phyloP scores from a whole-genome alignment of 495 filamentous ascomycete species.

The Cetradonia linearis region DNA sequence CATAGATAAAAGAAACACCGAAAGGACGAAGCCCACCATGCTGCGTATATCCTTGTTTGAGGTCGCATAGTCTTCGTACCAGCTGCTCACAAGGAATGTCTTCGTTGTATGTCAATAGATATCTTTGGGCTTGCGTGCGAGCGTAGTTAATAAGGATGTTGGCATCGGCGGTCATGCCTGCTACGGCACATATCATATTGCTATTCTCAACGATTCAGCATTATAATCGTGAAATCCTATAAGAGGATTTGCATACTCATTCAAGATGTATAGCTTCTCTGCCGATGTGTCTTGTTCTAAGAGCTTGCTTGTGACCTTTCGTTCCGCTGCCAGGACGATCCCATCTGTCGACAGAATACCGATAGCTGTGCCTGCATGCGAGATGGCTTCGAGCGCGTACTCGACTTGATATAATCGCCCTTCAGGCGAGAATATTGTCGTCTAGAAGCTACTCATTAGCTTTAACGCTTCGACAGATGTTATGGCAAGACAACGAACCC shows the following conservation, averaged over 20 bases:
- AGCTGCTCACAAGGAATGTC: conserved; percentile 99
- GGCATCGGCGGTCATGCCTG: conserved; percentile 97
- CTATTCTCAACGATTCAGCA: conserved; percentile 35
- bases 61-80: conserved; percentile 88
- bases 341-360: conserved; percentile 96
- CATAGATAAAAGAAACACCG: conserved; percentile 99
- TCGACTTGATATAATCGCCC: conserved; percentile 98
- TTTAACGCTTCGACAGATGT: conserved; percentile 18
- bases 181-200: conserved; percentile 99
- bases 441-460: conserved; percentile 53
- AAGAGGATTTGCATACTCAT: conserved; percentile 59
- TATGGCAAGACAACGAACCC: conserved; percentile 47
- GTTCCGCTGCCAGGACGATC: conserved; percentile 96
- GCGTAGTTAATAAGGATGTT: conserved; percentile 99
- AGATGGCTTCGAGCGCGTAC: conserved; percentile 98
- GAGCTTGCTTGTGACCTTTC: conserved; percentile 98
- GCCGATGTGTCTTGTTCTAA: conserved; percentile 98
- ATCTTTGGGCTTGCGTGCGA: conserved; percentile 88
- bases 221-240: background rate
- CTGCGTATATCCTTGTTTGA: conserved; percentile 99
- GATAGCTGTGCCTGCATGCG: conserved; percentile 91
- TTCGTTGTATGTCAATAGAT: conserved; percentile 98
- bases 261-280: conserved; percentile 98
- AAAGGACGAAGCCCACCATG: conserved; percentile 96
- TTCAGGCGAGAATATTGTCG: conserved; percentile 99